Conservation (phyloP, 176 grass and related monocot genomes). For the maize (Zea mays) region Zm-B73-REFERENCE-NAM-5.0 NC_050096.1:160119501-160120000, state of each 20-base stretch:
- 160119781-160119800: constrained; percentile 15
- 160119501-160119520: no score
- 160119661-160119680: background rate
- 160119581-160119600: no score
- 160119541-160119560: no score
- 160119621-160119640: no score
- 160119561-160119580: no score
- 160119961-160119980: background rate
- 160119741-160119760: constrained; percentile 2
- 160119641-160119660: no score
- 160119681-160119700: background rate
- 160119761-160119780: constrained; percentile 10
- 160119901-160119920: constrained; percentile 56
- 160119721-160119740: background rate
- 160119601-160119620: no score
- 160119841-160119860: constrained; percentile 81
- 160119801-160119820: constrained; percentile 30
- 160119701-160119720: constrained; percentile 19
- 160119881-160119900: constrained; percentile 68
- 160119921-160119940: constrained; percentile 64
- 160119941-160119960: constrained; percentile 76
- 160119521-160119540: no score
- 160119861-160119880: constrained; percentile 85
- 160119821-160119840: constrained; percentile 80
- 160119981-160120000: background rate